These are phyloP conservation scores for Lentinula aciculospora DNA, from an alignment of 768 basidiomycete species.

Conservation along the genomic window DNA sequence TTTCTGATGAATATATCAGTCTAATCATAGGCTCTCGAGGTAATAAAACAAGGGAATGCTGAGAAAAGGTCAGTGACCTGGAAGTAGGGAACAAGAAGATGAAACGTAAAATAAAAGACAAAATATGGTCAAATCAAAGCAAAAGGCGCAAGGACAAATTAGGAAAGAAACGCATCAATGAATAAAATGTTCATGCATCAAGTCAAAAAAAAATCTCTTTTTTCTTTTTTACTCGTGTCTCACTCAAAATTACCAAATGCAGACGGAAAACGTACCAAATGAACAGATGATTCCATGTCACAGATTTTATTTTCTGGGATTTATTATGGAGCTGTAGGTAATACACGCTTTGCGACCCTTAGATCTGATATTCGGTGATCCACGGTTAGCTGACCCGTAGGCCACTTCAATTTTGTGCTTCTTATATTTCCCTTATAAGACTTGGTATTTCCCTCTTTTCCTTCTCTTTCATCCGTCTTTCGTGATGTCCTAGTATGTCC, in stretches of 20 bases:
- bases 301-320: background rate
- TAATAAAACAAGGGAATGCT: slow-evolving; percentile 4
- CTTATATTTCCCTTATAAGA: slow-evolving; percentile 21
- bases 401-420: slow-evolving; percentile 25
- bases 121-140: slow-evolving; percentile 2
- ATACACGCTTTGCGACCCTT: slow-evolving; percentile 49
- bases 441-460: slow-evolving; percentile 29
- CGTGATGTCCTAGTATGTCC: slow-evolving; percentile 54
- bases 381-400: slow-evolving; percentile 35
- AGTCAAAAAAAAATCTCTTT: slow-evolving; percentile 39
- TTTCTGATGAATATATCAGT: slow-evolving; percentile 22
- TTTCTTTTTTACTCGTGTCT: too few species aligned
- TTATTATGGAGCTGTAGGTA: slow-evolving; percentile 24
- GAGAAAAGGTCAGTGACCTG: background rate
- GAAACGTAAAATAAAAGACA: background rate
- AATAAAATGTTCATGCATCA: background rate
- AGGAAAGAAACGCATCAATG: background rate
- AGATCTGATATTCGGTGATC: slow-evolving; percentile 68
- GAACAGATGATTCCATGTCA: background rate
- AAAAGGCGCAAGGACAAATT: slow-evolving; percentile 5
- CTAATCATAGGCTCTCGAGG: slow-evolving; percentile 19
- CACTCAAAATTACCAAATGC: background rate
- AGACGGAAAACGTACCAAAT: background rate
- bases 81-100: background rate
- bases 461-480: slow-evolving; percentile 30